Evolutionary conservation across 2,329 filamentous ascomycete genomes (phyloP).

Genomic region (Paecilomyces formosus): DNA sequence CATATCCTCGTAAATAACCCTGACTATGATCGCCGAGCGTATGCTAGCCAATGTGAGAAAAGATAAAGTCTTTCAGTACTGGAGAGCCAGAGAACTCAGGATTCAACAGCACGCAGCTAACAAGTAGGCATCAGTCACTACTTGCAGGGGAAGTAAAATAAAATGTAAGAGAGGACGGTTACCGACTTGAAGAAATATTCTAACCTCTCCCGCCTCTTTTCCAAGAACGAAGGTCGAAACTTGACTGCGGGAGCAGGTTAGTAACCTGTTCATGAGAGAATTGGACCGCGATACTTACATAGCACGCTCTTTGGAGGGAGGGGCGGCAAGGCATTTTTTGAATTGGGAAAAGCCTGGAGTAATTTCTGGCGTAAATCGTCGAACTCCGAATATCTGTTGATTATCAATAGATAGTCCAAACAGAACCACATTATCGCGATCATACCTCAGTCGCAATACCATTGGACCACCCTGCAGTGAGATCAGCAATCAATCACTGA

Average conservation of each 20-base stretch:
- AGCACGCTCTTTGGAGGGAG: constrained; percentile 88
- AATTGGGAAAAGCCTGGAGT: constrained; percentile 72
- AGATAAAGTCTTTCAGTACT: constrained; percentile 83
- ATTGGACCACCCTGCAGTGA: constrained; percentile 46
- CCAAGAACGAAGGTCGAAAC: constrained; percentile 77
- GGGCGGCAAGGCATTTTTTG: constrained; percentile 75
- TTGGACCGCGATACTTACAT: constrained; percentile 46
- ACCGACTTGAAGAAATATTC: constrained; percentile 90
- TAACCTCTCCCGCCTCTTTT: constrained; percentile 71
- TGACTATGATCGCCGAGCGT: no score
- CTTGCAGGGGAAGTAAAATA: no score
- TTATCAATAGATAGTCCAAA: constrained; percentile 11
- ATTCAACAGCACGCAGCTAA: constrained; percentile 80
- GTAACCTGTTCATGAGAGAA: neutral
- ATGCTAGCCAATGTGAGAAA: constrained; percentile 28
- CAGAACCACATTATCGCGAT: neutral
- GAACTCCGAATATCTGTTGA: constrained; percentile 77
- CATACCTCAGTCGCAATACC: constrained; percentile 52
- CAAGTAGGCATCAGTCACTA: constrained; percentile 3
- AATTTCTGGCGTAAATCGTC: constrained; percentile 71
- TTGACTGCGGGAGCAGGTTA: constrained; percentile 36
- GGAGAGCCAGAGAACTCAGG: constrained; percentile 91
- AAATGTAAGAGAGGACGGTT: neutral
- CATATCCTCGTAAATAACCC: neutral
- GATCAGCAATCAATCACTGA: constrained; percentile 9